Evolutionary conservation across 208 protist genomes (phyloP).

Genomic region (Leishmania lainsoni): DNA sequence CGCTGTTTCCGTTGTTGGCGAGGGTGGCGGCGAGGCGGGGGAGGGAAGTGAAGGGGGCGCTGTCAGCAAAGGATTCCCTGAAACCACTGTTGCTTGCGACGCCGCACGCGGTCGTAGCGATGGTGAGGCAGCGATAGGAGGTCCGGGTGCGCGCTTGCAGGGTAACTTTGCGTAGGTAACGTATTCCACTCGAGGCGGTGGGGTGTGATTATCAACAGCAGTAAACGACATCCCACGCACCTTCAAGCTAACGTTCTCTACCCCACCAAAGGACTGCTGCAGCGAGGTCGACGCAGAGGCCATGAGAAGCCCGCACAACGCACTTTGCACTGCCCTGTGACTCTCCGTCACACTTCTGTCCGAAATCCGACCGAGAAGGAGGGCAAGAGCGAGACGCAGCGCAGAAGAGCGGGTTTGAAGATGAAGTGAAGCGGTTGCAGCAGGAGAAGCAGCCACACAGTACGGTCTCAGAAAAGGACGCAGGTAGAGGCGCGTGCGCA

Average conservation of each 20-base stretch:
- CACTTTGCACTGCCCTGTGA: neutral
- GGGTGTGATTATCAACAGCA: neutral
- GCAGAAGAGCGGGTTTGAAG: neutral
- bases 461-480: neutral
- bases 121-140: slow-evolving; percentile 10
- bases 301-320: neutral
- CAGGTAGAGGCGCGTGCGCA: neutral
- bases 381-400: neutral
- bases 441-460: neutral
- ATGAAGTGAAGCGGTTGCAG: neutral
- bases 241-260: neutral
- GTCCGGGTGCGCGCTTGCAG: slow-evolving; percentile 22
- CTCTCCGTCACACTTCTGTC: neutral
- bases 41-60: neutral
- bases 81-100: neutral
- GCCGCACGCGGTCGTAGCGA: neutral
- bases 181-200: neutral
- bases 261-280: neutral
- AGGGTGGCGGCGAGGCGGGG: neutral
- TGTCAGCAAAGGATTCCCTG: neutral
- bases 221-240: neutral
- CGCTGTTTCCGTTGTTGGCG: neutral
- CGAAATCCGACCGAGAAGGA: neutral
- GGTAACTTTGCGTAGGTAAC: slow-evolving; percentile 17
- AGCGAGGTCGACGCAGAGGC: neutral